Evolutionary conservation across 306 rosid genomes (phyloP).

Genomic region (Arachis hypogaea): DNA sequence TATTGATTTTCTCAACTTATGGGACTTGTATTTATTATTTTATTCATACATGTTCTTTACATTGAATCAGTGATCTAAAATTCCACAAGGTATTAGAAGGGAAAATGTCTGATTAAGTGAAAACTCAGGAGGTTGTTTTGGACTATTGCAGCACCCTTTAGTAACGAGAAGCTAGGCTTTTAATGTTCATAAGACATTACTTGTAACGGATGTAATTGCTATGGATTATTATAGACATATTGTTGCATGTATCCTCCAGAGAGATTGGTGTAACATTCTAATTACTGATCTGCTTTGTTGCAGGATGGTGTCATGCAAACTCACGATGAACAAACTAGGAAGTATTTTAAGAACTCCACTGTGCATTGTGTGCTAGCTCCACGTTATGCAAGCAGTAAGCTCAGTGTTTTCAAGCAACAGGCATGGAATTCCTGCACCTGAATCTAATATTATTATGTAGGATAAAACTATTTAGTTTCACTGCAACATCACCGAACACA

Average conservation of each 20-base stretch:
- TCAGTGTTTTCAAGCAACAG: constrained; percentile 85
- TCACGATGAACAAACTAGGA: constrained; percentile 78
- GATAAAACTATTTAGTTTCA: constrained; percentile 15
- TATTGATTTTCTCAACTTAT: constrained; percentile 30
- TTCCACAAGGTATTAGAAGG: neutral
- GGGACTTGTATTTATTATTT: neutral
- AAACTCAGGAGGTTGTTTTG: neutral
- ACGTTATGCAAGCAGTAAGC: constrained; percentile 83
- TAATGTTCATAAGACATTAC: neutral
- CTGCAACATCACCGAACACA: neutral
- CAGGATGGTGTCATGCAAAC: constrained; percentile 88
- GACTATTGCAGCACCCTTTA: neutral
- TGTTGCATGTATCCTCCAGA: constrained; percentile 10
- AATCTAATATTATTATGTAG: constrained; percentile 1
- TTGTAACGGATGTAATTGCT: neutral
- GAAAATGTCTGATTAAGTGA: neutral
- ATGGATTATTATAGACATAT: constrained; percentile 19
- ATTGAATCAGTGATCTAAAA: neutral
- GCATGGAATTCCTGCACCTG: constrained; percentile 42
- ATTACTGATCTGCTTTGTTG: constrained; percentile 33
- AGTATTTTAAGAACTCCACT: constrained; percentile 64
- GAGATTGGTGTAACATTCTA: neutral
- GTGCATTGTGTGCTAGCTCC: constrained; percentile 79
- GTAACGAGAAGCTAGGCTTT: neutral
- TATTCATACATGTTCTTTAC: neutral